These are phyloP conservation scores for Rutstroemia sp. DNA, from an alignment of 2,329 filamentous ascomycete genomes.

Conservation along the genomic window DNA sequence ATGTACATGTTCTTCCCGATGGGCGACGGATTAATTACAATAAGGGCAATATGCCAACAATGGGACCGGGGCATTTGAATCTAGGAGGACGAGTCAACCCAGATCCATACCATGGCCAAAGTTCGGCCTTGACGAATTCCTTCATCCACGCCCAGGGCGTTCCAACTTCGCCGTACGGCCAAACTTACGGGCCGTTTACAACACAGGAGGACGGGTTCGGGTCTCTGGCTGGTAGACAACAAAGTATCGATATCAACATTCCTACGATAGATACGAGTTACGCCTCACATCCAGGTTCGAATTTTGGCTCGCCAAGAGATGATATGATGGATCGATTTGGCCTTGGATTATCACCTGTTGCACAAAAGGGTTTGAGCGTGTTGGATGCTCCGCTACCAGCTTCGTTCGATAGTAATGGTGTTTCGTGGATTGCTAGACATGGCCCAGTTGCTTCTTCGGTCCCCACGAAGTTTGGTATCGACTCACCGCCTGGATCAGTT, in stretches of 20 bases:
- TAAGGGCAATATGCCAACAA: slow-evolving; percentile 42
- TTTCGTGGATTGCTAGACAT: slow-evolving; percentile 83
- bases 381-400: slow-evolving; percentile 88
- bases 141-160: slow-evolving; percentile 55
- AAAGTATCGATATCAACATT: slow-evolving; percentile 42
- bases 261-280: slow-evolving; percentile 48
- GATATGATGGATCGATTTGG: slow-evolving; percentile 47
- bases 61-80: slow-evolving; percentile 41
- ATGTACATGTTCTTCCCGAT: slow-evolving; percentile 91
- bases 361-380: slow-evolving; percentile 70
- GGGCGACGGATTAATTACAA: slow-evolving; percentile 83
- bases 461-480: slow-evolving; percentile 83
- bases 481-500: slow-evolving; percentile 73
- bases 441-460: slow-evolving; percentile 89
- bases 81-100: slow-evolving; percentile 63
- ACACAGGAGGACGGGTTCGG: slow-evolving; percentile 50
- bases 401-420: slow-evolving; percentile 93
- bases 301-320: slow-evolving; percentile 79
- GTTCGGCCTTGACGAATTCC: slow-evolving; percentile 68
- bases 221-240: slow-evolving; percentile 28
- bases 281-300: slow-evolving; percentile 44
- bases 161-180: slow-evolving; percentile 26
- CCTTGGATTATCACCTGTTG: slow-evolving; percentile 71
- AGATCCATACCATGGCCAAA: slow-evolving; percentile 54
- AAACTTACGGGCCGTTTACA: slow-evolving; percentile 37